Conservation (phyloP, 2,329 filamentous ascomycete genomes). For the Diaporthe helianthi region DNA sequence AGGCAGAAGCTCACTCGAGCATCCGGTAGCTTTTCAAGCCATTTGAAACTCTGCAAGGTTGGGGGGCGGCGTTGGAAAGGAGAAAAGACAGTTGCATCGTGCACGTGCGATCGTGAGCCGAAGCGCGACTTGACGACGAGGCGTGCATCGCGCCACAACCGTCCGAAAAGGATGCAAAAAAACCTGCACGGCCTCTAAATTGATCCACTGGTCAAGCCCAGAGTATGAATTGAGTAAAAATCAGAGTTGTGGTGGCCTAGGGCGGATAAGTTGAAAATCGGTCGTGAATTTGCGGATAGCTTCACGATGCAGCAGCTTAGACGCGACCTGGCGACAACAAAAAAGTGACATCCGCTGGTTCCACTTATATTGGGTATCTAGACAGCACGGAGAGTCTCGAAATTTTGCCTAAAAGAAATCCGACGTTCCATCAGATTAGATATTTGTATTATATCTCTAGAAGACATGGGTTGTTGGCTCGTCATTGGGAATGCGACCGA, state of each 20-base stretch:
- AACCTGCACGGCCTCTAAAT: slow-evolving; percentile 21
- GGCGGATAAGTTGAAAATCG: slow-evolving; percentile 15
- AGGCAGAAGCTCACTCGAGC: slow-evolving; percentile 17
- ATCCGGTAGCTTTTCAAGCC: not conserved
- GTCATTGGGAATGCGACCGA: slow-evolving; percentile 32
- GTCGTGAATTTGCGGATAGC: slow-evolving; percentile 33
- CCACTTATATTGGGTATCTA: slow-evolving; percentile 28
- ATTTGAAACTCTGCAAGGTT: not conserved
- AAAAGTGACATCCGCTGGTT: slow-evolving; percentile 31
- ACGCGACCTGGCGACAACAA: slow-evolving; percentile 25
- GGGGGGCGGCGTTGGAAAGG: not conserved
- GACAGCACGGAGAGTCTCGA: not conserved
- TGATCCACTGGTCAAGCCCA: slow-evolving; percentile 24
- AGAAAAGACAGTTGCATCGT: slow-evolving; percentile 22
- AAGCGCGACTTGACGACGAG: slow-evolving; percentile 20
- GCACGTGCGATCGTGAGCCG: slow-evolving; percentile 26
- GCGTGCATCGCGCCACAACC: slow-evolving; percentile 25
- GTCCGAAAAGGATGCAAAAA: slow-evolving; percentile 27
- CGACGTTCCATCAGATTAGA: slow-evolving; percentile 8
- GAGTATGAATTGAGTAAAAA: slow-evolving; percentile 15
- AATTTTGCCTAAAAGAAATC: not conserved
- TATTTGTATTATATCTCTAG: not conserved
- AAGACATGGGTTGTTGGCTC: slow-evolving; percentile 34
- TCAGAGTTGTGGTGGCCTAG: slow-evolving; percentile 28
- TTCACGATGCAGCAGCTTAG: slow-evolving; percentile 31